Base-by-base conservation (phyloP, 1,284 basidiomycete species). In the Laetiporus sulphureus region DNA sequence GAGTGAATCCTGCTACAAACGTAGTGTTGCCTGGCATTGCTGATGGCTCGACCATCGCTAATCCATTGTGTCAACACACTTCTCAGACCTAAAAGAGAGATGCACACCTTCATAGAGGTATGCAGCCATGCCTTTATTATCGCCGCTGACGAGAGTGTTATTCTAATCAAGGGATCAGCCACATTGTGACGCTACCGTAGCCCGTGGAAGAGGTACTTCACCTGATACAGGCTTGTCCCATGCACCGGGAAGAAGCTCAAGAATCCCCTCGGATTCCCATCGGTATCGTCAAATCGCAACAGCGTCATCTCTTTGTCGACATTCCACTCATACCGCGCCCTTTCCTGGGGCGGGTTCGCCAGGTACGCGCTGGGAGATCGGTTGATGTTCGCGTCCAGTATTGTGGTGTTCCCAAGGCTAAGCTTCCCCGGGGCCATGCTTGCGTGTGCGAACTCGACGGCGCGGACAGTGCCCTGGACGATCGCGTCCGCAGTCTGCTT, bases 91-190 rank as follows among this genome's bases (percentile, higher is more conserved):
- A n/a, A n/a, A n/a, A n/a, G n/a, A n/a, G n/a, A n/a, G 12, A 8
- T 2, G 47, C 68, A 36, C 47, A 81, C 81, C 63, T 67, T 88
- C 86, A 47, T 85, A 88, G 12, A 88, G 56, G 57, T 75, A 81
- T 8, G 84, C 84, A 4, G 85, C 83, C 81, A 89, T 86, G 19
- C 86, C 86, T 57, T 89, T 89, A 64, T 88, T 88, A 59, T 88
- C 85, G 4, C 71, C 65, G 57, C 82, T 86, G 23, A 89, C 72
- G 8, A 88, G 65, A 0, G 85, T 87, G 48, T 87, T 88, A 55
- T 88, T 89, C 82, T 85, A 47, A 27, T 27, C 13, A 27, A 8
- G 13, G 25, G 25, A 8, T 8, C 25, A 7, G 13, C 25, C 8
- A 8, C 25, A 27, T 27, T 13, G 7, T 8, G 13, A 27, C 8